Conservation (phyloP, 2,329 filamentous ascomycete species). For the Fusarium sp. region DNA sequence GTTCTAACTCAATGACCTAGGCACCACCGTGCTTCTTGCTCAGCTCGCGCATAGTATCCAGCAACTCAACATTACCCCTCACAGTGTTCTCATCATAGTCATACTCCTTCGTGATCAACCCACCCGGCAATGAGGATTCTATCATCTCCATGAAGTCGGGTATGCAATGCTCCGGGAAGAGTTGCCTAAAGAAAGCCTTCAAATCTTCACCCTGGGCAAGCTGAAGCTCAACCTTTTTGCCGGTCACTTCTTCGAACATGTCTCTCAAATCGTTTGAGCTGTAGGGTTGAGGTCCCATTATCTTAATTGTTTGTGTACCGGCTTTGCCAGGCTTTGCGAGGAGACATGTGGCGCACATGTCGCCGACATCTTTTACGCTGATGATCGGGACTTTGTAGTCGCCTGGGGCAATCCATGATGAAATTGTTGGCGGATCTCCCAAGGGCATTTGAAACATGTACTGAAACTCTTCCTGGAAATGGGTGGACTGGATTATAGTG, state of each 20-base stretch:
- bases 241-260: constrained; percentile 47
- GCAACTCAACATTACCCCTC: constrained; percentile 44
- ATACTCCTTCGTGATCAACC: constrained; percentile 46
- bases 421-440: constrained; percentile 40
- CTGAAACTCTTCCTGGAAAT: constrained; percentile 43
- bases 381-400: constrained; percentile 53
- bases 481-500: constrained; percentile 38
- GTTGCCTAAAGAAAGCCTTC: constrained; percentile 38
- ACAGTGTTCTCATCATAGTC: constrained; percentile 41
- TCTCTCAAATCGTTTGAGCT: constrained; percentile 48
- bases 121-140: constrained; percentile 46
- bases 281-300: constrained; percentile 50
- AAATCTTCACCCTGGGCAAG: constrained; percentile 45
- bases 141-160: constrained; percentile 50
- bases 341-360: constrained; percentile 40
- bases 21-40: background rate
- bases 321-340: constrained; percentile 25
- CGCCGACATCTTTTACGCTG: constrained; percentile 50
- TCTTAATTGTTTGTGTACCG: constrained; percentile 34
- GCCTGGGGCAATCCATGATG: constrained; percentile 45
- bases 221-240: constrained; percentile 39
- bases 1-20: background rate
- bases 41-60: constrained; percentile 38
- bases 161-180: constrained; percentile 39
- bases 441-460: constrained; percentile 35